Conservation (phyloP, 2,329 filamentous ascomycete genomes). For the Bipolaris zeicola region DNA sequence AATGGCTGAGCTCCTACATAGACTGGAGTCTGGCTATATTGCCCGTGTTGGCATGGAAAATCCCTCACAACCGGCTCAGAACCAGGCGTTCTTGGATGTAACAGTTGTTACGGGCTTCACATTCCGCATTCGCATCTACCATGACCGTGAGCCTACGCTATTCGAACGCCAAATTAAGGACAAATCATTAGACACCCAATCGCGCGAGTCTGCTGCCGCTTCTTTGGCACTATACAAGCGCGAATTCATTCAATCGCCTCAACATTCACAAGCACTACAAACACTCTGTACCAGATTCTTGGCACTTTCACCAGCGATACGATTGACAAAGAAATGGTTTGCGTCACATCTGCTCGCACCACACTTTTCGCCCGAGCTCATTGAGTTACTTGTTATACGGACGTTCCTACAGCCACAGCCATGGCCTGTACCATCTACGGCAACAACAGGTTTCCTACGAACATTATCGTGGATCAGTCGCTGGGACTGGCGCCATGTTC, state of each 20-base stretch:
- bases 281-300: slow-evolving; percentile 81
- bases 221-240: slow-evolving; percentile 74
- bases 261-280: slow-evolving; percentile 80
- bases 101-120: slow-evolving; percentile 71
- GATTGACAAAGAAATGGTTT: slow-evolving; percentile 90
- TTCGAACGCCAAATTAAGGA: slow-evolving; percentile 80
- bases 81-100: slow-evolving; percentile 83
- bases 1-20: slow-evolving; percentile 73
- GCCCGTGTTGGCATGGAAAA: slow-evolving; percentile 84
- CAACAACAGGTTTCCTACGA: slow-evolving; percentile 79
- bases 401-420: slow-evolving; percentile 83
- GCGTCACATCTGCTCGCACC: slow-evolving; percentile 76
- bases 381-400: slow-evolving; percentile 80
- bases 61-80: slow-evolving; percentile 68
- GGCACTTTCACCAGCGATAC: slow-evolving; percentile 79
- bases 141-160: slow-evolving; percentile 82
- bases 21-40: slow-evolving; percentile 63
- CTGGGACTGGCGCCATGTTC: slow-evolving; percentile 90
- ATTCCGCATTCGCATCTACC: slow-evolving; percentile 86
- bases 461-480: slow-evolving; percentile 78
- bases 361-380: slow-evolving; percentile 78
- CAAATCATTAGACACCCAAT: slow-evolving; percentile 67
- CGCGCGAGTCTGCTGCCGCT: slow-evolving; percentile 70
- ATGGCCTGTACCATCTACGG: slow-evolving; percentile 76
- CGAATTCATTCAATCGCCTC: slow-evolving; percentile 71